phyloP scores from a whole-genome alignment of 768 basidiomycete species.

The Leccinum boreale region DNA sequence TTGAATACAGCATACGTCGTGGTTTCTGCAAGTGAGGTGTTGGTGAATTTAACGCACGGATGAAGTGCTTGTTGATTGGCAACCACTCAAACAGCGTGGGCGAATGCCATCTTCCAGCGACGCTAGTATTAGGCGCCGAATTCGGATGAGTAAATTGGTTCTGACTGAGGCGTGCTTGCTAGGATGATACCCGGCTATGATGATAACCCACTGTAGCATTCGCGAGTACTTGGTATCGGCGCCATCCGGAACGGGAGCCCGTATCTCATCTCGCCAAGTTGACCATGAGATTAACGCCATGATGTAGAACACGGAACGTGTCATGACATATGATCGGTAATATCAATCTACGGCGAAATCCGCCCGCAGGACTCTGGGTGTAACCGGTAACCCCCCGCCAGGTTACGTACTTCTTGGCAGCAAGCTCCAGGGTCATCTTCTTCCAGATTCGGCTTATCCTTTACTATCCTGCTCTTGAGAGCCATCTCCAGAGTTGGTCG shows the following conservation, averaged over 20 bases:
- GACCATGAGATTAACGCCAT: background rate
- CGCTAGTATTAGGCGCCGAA: background rate
- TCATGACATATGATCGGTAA: background rate
- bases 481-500: background rate
- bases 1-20: constrained; percentile 47
- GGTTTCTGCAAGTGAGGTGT: background rate
- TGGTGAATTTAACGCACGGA: background rate
- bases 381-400: background rate
- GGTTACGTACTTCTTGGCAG: background rate
- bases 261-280: background rate
- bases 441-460: background rate
- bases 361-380: background rate
- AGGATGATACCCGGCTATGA: background rate
- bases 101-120: background rate
- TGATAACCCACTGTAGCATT: background rate
- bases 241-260: background rate
- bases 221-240: background rate
- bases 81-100: background rate
- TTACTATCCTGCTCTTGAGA: background rate
- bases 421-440: background rate
- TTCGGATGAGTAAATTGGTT: background rate
- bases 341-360: background rate
- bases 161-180: background rate
- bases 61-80: background rate
- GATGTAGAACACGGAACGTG: background rate